Evolutionary conservation across 495 filamentous ascomycete species (phyloP), one percentile per base, ranked within the genome.

Genomic region (Penicillium goetzii): DNA sequence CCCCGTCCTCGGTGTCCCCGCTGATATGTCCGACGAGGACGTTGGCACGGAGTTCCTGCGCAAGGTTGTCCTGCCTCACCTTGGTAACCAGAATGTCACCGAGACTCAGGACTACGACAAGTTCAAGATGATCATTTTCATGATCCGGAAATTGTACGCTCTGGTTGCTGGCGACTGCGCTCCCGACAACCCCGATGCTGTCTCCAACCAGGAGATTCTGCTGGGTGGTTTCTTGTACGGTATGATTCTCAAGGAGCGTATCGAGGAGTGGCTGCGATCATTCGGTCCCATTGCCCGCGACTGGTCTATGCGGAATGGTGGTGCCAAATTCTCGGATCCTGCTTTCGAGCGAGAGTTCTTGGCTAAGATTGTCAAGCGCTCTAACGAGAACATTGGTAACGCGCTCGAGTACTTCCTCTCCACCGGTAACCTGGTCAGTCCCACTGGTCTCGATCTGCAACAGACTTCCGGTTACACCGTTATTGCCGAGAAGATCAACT

Each of bases 401-500:
- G 84, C 87, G 7, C 75, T 97, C 56, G 95, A 97, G 70, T 97
- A 98, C 73, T 99, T 99, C 79, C 78, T 99, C 43, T 96, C 95
- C 0, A 99, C 95, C 1, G 95, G 95, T 66, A 99, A 99, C 71
- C 81, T 99, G 32, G 84, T 90, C 66, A 96, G 91, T 79, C 89
- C 90, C 7, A 93, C 90, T 34, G 95, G 95, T 68, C 83, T 99
- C 50, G 95, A 98, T 84, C 75, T 97, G 63, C 94, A 97, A 66
- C 95, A 99, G 72, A 85, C 88, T 1, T 96, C 95, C 30, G 95
- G 95, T 60, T 99, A 95, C 77, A 96, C 91, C 0, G 91, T 99
- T 40, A 94, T 97, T 59, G 95, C 95, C 4, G 95, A 99, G 76
- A 98, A 98, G 83, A 93, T 98, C 71, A 99, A 99, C 82, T 99